Conservation (phyloP, 768 basidiomycete species). For the Suillus bovinus region DNA sequence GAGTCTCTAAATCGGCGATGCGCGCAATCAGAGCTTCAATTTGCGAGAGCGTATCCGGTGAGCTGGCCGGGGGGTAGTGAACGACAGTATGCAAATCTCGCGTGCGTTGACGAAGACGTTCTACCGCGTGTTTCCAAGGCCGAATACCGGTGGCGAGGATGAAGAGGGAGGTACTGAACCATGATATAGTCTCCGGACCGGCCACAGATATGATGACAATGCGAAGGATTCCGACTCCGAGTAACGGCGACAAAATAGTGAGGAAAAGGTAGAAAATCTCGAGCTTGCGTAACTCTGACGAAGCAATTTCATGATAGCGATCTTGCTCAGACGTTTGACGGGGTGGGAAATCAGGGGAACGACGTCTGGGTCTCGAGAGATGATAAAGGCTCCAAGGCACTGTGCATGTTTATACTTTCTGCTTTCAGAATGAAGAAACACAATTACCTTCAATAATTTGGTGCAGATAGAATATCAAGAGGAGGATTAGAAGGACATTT, state of each 20-base stretch:
- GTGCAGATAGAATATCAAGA: constrained; percentile 79
- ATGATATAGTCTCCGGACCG: constrained; percentile 65
- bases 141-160: constrained; percentile 78
- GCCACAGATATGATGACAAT: constrained; percentile 53
- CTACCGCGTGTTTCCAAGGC: constrained; percentile 73
- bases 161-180: constrained; percentile 80
- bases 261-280: constrained; percentile 67
- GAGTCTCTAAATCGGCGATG: constrained; percentile 48
- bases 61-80: constrained; percentile 51
- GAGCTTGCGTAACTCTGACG: constrained; percentile 56
- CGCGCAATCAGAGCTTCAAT: constrained; percentile 41
- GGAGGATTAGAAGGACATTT: constrained; percentile 63
- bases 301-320: constrained; percentile 44
- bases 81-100: constrained; percentile 63
- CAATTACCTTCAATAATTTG: constrained; percentile 77
- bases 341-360: constrained; percentile 27
- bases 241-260: constrained; percentile 63
- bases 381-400: constrained; percentile 72
- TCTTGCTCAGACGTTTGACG: constrained; percentile 34
- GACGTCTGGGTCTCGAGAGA: constrained; percentile 50
- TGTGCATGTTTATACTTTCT: constrained; percentile 23
- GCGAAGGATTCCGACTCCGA: constrained; percentile 68
- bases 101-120: constrained; percentile 63
- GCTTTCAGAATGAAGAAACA: background rate
- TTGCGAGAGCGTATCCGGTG: constrained; percentile 25